Evolutionary conservation across 495 filamentous ascomycete species (phyloP), one percentile per base, ranked within the genome.

Genomic region (Penicillium bialowiezense): DNA sequence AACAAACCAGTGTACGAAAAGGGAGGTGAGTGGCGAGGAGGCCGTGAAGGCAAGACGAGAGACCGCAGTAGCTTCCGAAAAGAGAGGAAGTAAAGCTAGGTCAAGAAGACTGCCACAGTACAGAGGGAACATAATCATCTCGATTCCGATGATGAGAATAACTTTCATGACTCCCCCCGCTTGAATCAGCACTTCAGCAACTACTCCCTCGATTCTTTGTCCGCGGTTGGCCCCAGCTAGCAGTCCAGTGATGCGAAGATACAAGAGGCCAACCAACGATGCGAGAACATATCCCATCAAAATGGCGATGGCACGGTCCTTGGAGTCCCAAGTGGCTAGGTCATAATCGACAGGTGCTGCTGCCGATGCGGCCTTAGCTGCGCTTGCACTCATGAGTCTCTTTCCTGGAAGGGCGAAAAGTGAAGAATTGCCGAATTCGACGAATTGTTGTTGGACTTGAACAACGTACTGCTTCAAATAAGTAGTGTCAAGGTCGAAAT

Each of bases 1-100:
- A 40, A 96, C 84, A 64, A 99, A 99, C 93, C 93, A 99, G 67
- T 99, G 93, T 18, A 97, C 86, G 61, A 99, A 99, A 15, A 91
- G 81, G 5, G 89, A 95, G 0, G 90, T 96, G 34, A 90, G 74
- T 0, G 92, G 91, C 50, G 84, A 87, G 28, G 79, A 71, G 28
- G 82, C 64, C 20, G 88, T 88, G 56, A 95, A 97, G 6, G 80
- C 67, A 29, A 96, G 65, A 17, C 93, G 81, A 0, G 88, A 89
- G 37, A 77, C 73, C 19, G 96, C 58, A 3, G 86, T 89, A 3
- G 89, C 87, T 39, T 83, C 72, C 28, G 88, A 83, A 60, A 97
- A 99, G 1, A 97, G 75, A 3, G 93, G 93, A 15, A 99, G 75
- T 24, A 97, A 71, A 9, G 95, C 95, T 31, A 90, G 51, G 64